A percentile compares a stretch with the other conserved stretches of the same genome.
Conservation (phyloP, 2,329 filamentous ascomycete genomes). For the Cladosporium sp. region DNA sequence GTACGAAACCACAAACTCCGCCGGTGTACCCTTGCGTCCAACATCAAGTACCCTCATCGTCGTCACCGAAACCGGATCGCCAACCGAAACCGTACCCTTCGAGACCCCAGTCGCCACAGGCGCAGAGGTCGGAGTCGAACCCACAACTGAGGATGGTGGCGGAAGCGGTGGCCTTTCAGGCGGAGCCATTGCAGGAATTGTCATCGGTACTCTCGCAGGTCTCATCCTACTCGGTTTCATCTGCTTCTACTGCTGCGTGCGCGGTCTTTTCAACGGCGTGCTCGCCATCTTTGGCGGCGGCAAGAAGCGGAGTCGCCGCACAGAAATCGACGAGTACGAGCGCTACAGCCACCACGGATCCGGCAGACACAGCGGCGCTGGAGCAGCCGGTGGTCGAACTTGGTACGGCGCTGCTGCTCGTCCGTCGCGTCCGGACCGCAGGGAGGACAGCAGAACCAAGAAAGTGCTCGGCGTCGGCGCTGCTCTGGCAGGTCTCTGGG, state of each 20-base stretch:
- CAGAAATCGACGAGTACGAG: conserved; percentile 57
- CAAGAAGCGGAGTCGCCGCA: conserved; percentile 43
- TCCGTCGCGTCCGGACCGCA: conserved; percentile 28
- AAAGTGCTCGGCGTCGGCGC: conserved; percentile 36
- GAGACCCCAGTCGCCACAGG: conserved; percentile 51
- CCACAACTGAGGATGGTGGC: conserved; percentile 25
- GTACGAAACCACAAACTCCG: conserved; percentile 44
- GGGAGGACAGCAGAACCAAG: conserved; percentile 29
- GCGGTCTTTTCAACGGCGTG: conserved; percentile 51
- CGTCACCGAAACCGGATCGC: conserved; percentile 41
- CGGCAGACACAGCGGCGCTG: conserved; percentile 23
- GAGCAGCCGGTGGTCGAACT: conserved; percentile 40
- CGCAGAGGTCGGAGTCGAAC: conserved; percentile 39
- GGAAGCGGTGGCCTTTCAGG: conserved; percentile 50
- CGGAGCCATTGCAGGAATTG: conserved; percentile 75
- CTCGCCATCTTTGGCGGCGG: conserved; percentile 59
- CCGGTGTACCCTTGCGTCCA: conserved; percentile 47
- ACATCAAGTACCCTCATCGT: conserved; percentile 54
- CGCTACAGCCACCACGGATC: conserved; percentile 57
- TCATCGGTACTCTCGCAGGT: conserved; percentile 66
- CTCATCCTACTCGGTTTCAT: conserved; percentile 62
- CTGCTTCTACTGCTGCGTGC: conserved; percentile 66
- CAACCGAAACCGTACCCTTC: conserved; percentile 47
- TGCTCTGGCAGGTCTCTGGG: conserved; percentile 40
- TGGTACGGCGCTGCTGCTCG: conserved; percentile 42